Percentiles rank a stretch among this genome's conserved stretches.
Evolutionary conservation across 345 rosid species (phyloP).

Genomic region (Boechera stricta): DNA sequence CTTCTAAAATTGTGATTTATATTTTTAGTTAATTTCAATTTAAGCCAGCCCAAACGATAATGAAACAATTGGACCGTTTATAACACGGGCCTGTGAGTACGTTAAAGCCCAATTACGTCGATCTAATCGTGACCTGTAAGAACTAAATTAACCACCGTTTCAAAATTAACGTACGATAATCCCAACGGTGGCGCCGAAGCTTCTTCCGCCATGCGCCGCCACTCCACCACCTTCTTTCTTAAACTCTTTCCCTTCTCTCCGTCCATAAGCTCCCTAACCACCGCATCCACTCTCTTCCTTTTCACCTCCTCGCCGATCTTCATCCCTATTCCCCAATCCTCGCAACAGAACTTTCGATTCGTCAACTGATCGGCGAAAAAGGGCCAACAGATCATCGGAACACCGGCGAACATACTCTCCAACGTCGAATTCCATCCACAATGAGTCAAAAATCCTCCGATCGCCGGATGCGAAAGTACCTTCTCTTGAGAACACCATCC

Average conservation of each 20-base stretch:
- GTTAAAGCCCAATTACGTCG: conserved; percentile 16
- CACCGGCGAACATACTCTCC: too few species aligned
- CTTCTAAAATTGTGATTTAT: too few species aligned
- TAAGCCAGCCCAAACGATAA: not conserved
- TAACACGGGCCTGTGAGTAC: not conserved
- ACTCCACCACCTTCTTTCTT: conserved; percentile 13
- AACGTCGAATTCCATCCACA: too few species aligned
- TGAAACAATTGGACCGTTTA: not conserved
- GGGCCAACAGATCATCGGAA: too few species aligned
- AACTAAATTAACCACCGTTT: conserved; percentile 19
- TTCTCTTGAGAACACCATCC: too few species aligned
- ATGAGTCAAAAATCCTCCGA: too few species aligned
- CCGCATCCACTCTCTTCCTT: conserved; percentile 29
- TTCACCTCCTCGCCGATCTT: not conserved
- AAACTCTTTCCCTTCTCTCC: conserved; percentile 33
- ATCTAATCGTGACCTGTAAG: not conserved
- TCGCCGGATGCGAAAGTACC: too few species aligned
- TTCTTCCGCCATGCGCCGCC: conserved; percentile 51
- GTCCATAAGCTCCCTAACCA: conserved; percentile 49
- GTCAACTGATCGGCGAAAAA: too few species aligned
- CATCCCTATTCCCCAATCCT: too few species aligned
- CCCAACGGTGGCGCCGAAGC: conserved; percentile 33
- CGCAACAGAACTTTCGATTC: too few species aligned
- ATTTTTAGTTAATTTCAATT: too few species aligned
- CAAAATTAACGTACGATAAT: conserved; percentile 22